Evolutionary conservation across 352 stramenopile genomes (phyloP).

Genomic region (Phytophthora pisi): DNA sequence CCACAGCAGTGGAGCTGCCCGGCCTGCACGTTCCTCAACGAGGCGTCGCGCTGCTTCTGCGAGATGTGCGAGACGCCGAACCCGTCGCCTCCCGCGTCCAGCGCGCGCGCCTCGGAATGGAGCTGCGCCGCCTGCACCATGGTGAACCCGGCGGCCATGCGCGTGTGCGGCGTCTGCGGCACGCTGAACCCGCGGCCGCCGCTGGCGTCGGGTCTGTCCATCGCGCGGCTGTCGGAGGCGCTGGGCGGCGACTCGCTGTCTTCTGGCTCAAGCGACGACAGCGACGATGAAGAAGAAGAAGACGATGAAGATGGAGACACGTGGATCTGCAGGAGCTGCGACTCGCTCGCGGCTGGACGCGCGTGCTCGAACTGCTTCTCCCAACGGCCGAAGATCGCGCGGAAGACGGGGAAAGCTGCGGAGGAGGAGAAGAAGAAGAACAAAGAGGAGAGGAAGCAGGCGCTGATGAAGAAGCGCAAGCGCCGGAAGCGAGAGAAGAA

Average conservation of each 20-base stretch:
- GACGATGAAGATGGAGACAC: slow-evolving; percentile 24
- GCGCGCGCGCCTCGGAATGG: slow-evolving; percentile 41
- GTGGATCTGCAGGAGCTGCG: slow-evolving; percentile 46
- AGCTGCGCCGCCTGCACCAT: slow-evolving; percentile 76
- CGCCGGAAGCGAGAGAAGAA: slow-evolving; percentile 45
- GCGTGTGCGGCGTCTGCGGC: slow-evolving; percentile 61
- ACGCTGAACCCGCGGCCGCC: slow-evolving; percentile 67
- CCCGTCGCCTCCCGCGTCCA: slow-evolving; percentile 34
- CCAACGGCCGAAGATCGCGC: slow-evolving; percentile 25
- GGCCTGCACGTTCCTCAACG: slow-evolving; percentile 78
- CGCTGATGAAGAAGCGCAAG: slow-evolving; percentile 33
- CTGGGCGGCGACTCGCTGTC: slow-evolving; percentile 39
- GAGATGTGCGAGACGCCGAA: slow-evolving; percentile 81
- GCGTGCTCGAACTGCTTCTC: slow-evolving; percentile 52
- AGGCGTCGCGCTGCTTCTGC: slow-evolving; percentile 59
- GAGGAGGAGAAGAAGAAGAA: slow-evolving; percentile 34
- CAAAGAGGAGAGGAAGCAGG: slow-evolving; percentile 38
- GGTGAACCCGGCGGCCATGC: slow-evolving; percentile 59
- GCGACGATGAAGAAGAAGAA: slow-evolving; percentile 33
- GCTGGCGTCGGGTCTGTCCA: slow-evolving; percentile 35
- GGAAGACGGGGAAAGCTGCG: slow-evolving; percentile 25
- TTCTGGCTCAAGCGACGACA: slow-evolving; percentile 32
- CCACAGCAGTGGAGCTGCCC: slow-evolving; percentile 62
- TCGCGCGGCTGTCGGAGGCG: slow-evolving; percentile 35
- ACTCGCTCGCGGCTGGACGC: slow-evolving; percentile 24